phyloP scores from a whole-genome alignment of 2,329 filamentous ascomycete genomes.

The Bimuria novae-zelandiae region DNA sequence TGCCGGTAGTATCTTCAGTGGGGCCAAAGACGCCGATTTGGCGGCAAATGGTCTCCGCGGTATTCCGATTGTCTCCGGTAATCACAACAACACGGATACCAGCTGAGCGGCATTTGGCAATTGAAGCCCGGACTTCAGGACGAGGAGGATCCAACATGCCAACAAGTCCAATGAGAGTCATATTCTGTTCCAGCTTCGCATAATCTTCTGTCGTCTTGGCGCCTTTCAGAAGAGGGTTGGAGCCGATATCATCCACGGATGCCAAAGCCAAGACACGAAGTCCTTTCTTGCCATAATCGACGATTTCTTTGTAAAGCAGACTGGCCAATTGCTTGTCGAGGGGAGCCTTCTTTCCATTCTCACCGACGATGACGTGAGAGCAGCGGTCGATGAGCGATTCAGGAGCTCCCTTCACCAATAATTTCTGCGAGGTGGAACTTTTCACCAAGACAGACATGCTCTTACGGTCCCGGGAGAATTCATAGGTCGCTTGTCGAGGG shows the following conservation, averaged over 20 bases:
- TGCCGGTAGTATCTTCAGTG: slow-evolving; percentile 81
- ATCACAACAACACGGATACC: slow-evolving; percentile 98
- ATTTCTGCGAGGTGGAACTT: slow-evolving; percentile 70
- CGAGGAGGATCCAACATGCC: slow-evolving; percentile 97
- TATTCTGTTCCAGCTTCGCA: slow-evolving; percentile 83
- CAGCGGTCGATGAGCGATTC: slow-evolving; percentile 94
- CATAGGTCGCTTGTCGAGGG: slow-evolving; percentile 81
- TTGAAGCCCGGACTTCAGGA: slow-evolving; percentile 84
- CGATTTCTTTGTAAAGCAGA: slow-evolving; percentile 76
- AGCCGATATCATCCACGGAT: slow-evolving; percentile 74
- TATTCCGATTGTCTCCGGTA: slow-evolving; percentile 97
- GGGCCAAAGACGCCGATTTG: slow-evolving; percentile 91
- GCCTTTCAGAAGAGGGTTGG: slow-evolving; percentile 69
- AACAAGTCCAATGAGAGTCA: slow-evolving; percentile 91
- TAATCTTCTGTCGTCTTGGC: slow-evolving; percentile 88
- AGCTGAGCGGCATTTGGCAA: slow-evolving; percentile 85
- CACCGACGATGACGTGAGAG: slow-evolving; percentile 77
- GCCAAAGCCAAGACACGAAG: slow-evolving; percentile 95
- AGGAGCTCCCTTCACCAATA: slow-evolving; percentile 95
- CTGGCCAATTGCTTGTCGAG: slow-evolving; percentile 71
- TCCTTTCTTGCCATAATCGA: slow-evolving; percentile 88
- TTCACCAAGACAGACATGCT: slow-evolving; percentile 97
- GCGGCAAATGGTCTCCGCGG: slow-evolving; percentile 95
- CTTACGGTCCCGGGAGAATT: slow-evolving; percentile 97
- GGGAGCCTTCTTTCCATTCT: slow-evolving; percentile 75